Base-by-base conservation (phyloP, 1,284 basidiomycete genomes). In the Coniophora puteana region DNA sequence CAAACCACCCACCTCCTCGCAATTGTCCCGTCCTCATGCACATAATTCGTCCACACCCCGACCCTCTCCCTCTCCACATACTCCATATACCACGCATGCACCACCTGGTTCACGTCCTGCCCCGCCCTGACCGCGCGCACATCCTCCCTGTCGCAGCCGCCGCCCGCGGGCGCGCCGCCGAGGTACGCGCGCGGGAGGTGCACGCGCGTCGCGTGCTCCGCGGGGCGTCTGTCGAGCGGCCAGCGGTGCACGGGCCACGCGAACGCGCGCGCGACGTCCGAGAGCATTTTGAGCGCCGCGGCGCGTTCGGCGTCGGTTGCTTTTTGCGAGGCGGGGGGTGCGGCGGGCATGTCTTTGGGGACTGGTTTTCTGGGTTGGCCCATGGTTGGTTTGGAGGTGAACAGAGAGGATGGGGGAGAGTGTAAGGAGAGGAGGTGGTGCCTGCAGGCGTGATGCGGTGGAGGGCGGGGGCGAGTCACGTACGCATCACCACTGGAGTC, bases 111-210 rank as follows among this genome's bases (percentile, higher is more conserved):
- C 39, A 72, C 38, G 48, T 69, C 67, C 21, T 51, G 51, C 21
- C 62, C 66, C 2, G 55, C 43, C 27, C 52, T 51, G 3, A 68
- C 52, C 4, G 42, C 51, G 27, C 56, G 54, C 14, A 64, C 51
- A 41, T 69, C 67, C 47, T 55, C 55, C n/a, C n/a, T n/a, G n/a
- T n/a, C n/a, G n/a, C n/a, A n/a, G n/a, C n/a, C n/a, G n/a, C n/a
- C n/a, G n/a, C n/a, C n/a, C n/a, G n/a, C n/a, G n/a, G n/a, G n/a
- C n/a, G n/a, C n/a, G n/a, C n/a, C n/a, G 12, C 67, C 68, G 36
- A 64, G 57, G 48, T 69, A 70, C 7, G 63, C 62, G 22, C 65
- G 58, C 5, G 69, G 68, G 14, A 71, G 60, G 44, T 68, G 63
- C 27, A 70, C 54, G 17, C 55, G 58, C 31, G 60, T 55, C 38